Evolutionary conservation across 306 rosid genomes (phyloP), one percentile per base, ranked within the genome.

Genomic region (Rosa chinensis): DNA sequence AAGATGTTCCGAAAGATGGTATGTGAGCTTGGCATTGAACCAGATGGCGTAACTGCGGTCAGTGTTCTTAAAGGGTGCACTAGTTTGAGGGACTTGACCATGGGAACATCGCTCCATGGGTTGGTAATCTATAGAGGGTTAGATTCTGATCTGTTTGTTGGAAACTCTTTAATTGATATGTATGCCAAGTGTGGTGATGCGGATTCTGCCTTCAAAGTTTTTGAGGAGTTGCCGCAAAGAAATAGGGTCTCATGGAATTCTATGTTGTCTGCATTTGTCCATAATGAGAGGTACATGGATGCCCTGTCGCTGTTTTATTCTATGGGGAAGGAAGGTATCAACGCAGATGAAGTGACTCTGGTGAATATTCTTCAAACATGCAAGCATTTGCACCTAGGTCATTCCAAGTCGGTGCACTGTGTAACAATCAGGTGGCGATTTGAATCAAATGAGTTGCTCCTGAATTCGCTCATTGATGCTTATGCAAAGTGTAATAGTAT

Each of bases 81-180:
- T 63, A 21, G 39, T 61, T 70, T 84, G 53, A 79, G 79, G 55
- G 80, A 82, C 43, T 32, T 72, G 43, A 49, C 5, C 4, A 73
- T 79, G 78, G 88, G 91, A 58, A 70, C 20, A 10, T 44, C 44
- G 73, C 79, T 86, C 28, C 89, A 88, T 6, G 84, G 88, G 63
- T 73, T 88, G 73, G 89, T 77, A 52, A 77, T 86, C 47, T 75
- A n/a, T 47, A 81, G 89, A 74, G 88, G 89, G 68, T 84, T 86
- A 50, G 82, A 73, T 39, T 73, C 37, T 71, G 89, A 84, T 56
- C 6, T 84, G 21, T 88, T 83, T 71, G 83, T 88, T 52, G 78
- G 83, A 25, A 88, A 86, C 83, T 85, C 91, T 73, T 66, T 85
- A n/a, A 82, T 88, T 56, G 86, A 88, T 73, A 79, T 84, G 86